Evolutionary conservation across 2,329 filamentous ascomycete genomes (phyloP).

Genomic region (Phialemoniopsis sp.): DNA sequence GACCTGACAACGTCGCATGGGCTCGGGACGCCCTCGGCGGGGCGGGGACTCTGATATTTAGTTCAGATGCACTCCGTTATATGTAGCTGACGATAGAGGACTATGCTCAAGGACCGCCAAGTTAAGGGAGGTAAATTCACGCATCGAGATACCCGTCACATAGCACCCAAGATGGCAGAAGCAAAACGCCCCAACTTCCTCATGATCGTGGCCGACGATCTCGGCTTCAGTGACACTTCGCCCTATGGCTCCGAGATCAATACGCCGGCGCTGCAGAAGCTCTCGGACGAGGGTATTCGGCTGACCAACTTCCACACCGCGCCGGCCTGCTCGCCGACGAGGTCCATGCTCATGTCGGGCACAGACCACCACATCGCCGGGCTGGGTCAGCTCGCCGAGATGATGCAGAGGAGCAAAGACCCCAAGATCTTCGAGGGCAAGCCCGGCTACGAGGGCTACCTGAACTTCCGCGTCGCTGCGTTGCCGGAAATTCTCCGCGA

Average conservation of each 20-base stretch:
- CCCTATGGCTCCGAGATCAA: constrained; percentile 54
- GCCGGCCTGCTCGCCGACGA: constrained; percentile 59
- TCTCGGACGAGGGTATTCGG: constrained; percentile 44
- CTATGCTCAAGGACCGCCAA: too few species aligned
- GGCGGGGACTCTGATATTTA: too few species aligned
- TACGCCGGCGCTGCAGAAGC: constrained; percentile 51
- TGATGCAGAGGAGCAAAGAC: background rate
- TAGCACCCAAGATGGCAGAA: too few species aligned
- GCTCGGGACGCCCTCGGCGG: too few species aligned
- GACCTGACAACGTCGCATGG: too few species aligned
- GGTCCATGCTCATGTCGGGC: constrained; percentile 63
- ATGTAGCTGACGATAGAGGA: too few species aligned
- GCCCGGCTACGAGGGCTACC: constrained; percentile 60
- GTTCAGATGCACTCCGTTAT: too few species aligned
- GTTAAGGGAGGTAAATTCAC: too few species aligned
- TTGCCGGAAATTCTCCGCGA: constrained; percentile 55
- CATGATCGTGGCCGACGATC: constrained; percentile 37
- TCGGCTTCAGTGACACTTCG: constrained; percentile 36
- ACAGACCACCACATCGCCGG: constrained; percentile 59
- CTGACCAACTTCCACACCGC: constrained; percentile 58
- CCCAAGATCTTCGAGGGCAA: constrained; percentile 20
- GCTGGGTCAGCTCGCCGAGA: constrained; percentile 46
- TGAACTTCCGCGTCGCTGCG: constrained; percentile 55
- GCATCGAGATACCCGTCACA: too few species aligned
- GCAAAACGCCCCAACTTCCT: constrained; percentile 34